Percentiles rank a stretch among this genome's conserved stretches.
phyloP scores from a whole-genome alignment of 73 alveolate species.

The Paramecium caudatum region DNA sequence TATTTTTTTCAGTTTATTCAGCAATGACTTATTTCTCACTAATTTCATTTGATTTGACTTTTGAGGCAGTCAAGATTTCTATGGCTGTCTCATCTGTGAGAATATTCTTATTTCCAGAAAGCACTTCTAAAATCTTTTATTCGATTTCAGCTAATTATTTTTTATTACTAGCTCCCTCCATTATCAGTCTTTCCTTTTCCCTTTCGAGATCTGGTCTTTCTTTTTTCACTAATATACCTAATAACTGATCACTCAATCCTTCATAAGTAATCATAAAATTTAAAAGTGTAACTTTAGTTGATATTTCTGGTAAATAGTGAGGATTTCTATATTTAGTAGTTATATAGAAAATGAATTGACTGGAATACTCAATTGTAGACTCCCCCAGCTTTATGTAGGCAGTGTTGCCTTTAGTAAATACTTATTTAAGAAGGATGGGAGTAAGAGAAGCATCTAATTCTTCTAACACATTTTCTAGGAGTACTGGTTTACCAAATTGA shows the following conservation, averaged over 20 bases:
- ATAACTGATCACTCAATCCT: constrained; percentile 98
- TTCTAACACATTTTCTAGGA: constrained; percentile 93
- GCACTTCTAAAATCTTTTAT: constrained; percentile 93
- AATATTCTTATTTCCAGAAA: constrained; percentile 94
- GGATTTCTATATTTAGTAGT: constrained; percentile 99
- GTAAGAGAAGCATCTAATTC: constrained; percentile 98
- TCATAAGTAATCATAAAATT: constrained; percentile 99
- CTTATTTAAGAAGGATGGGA: constrained; percentile 97
- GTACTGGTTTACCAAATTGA: constrained; percentile 95
- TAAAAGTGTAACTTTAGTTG: constrained; percentile 96
- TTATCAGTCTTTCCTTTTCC: constrained; percentile 96
- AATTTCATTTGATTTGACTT: constrained; percentile 95
- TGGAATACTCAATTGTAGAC: constrained; percentile 93
- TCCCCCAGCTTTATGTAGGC: constrained; percentile 96
- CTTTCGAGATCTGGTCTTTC: constrained; percentile 99
- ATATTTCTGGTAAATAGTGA: constrained; percentile 98
- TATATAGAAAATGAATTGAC: constrained; percentile 97
- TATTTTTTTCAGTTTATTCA: constrained; percentile 97
- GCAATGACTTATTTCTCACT: constrained; percentile 97
- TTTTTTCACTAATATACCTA: constrained; percentile 97
- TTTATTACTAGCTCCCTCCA: constrained; percentile 98
- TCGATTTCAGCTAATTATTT: constrained; percentile 94
- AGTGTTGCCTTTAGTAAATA: constrained; percentile 92
- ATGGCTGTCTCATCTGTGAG: constrained; percentile 97
- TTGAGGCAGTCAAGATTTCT: constrained; percentile 95